These are phyloP conservation scores for Lecanosticta acicola DNA, from an alignment of 2,329 filamentous ascomycete genomes.

Conservation along the genomic window DNA sequence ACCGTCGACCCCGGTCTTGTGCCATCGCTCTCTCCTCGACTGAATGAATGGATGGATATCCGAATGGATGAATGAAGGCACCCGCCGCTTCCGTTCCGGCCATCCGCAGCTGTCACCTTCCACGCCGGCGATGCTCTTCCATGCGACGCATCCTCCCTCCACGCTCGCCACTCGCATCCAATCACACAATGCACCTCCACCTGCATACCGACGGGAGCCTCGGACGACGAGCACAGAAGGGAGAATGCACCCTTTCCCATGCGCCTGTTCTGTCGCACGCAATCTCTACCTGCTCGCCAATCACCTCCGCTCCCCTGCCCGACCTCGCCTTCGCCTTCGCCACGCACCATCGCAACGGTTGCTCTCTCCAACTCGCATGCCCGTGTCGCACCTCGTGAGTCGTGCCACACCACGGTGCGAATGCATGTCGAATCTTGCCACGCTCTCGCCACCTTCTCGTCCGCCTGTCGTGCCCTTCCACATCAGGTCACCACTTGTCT, in stretches of 20 bases:
- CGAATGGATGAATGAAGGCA: too few relatives aligned
- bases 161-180: background rate
- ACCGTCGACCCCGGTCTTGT: background rate
- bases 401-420: background rate
- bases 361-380: too few relatives aligned
- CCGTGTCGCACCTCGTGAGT: background rate
- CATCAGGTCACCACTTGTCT: background rate
- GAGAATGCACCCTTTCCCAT: background rate
- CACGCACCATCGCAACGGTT: too few relatives aligned
- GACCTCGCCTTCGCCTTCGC: too few relatives aligned
- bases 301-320: too few relatives aligned
- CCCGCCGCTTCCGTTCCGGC: background rate
- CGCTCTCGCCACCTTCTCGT: background rate
- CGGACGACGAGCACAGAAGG: background rate
- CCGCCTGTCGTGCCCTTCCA: background rate
- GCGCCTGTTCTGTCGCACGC: background rate
- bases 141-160: background rate
- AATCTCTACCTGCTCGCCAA: background rate
- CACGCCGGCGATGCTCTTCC: background rate
- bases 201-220: background rate
- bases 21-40: background rate
- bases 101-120: constrained; percentile 1
- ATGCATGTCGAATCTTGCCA: background rate
- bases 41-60: too few relatives aligned
- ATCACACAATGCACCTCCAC: background rate